Percentiles rank a stretch among this genome's conserved stretches.
phyloP scores from a whole-genome alignment of 139 green algal species.

The Penium margaritaceum region DNA sequence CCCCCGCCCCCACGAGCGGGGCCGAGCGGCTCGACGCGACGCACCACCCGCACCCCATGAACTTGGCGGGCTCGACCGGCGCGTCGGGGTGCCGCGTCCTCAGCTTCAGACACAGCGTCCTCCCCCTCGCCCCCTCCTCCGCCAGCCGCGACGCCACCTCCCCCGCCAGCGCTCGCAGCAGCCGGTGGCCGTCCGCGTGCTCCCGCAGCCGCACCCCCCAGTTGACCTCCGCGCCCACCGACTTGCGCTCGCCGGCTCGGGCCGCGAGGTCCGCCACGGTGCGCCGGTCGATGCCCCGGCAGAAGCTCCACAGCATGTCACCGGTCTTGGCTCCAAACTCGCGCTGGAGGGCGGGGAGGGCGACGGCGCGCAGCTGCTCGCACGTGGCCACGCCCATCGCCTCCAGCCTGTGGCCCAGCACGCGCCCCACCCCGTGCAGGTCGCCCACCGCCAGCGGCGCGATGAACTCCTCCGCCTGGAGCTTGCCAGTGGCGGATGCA shows the following conservation, averaged over 20 bases:
- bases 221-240: slow-evolving; percentile 83
- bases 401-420: slow-evolving; percentile 55
- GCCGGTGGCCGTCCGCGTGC: slow-evolving; percentile 55
- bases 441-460: slow-evolving; percentile 55
- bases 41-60: slow-evolving; percentile 79
- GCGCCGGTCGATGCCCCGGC: slow-evolving; percentile 54
- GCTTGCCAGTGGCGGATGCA: background rate
- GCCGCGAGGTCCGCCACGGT: slow-evolving; percentile 20
- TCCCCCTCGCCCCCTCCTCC: slow-evolving; percentile 50
- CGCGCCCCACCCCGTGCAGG: slow-evolving; percentile 81
- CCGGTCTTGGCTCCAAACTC: slow-evolving; percentile 74
- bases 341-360: background rate
- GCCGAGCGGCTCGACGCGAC: slow-evolving; percentile 69
- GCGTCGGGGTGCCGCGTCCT: slow-evolving; percentile 68
- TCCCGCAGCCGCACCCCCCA: slow-evolving; percentile 77
- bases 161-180: slow-evolving; percentile 55
- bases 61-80: slow-evolving; percentile 71
- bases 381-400: slow-evolving; percentile 45
- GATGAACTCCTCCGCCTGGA: slow-evolving; percentile 49
- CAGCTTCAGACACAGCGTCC: slow-evolving; percentile 72
- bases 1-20: too few species aligned
- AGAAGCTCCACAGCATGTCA: slow-evolving; percentile 55
- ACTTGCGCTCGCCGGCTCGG: slow-evolving; percentile 20
- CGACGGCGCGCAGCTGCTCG: slow-evolving; percentile 17
- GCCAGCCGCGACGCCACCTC: slow-evolving; percentile 43